phyloP scores from a whole-genome alignment of 139 green algal genomes.

The Micromonas commoda region DNA sequence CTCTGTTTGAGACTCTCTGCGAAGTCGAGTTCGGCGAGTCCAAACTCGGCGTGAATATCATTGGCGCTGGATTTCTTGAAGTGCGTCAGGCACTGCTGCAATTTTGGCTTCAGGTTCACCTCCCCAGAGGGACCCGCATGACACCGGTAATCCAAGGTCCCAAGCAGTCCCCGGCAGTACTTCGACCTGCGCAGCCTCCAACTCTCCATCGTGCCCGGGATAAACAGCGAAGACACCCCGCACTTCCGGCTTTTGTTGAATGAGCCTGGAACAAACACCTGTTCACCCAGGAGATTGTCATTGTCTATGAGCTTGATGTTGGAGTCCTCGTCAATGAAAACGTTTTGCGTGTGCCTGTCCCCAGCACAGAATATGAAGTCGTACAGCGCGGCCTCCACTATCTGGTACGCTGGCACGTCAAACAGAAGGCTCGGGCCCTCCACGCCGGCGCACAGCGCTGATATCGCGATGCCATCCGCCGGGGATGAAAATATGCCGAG shows the following conservation, averaged over 20 bases:
- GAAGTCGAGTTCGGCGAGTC: neutral
- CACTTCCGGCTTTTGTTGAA: neutral
- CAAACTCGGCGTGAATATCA: neutral
- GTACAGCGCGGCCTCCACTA: conserved; percentile 6
- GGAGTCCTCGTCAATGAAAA: conserved; percentile 1
- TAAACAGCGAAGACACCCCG: neutral
- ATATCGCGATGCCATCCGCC: neutral
- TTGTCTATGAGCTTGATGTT: conserved; percentile 16
- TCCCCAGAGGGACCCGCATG: neutral
- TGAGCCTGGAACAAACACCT: neutral
- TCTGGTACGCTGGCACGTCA: neutral
- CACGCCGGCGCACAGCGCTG: neutral
- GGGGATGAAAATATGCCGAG: conserved; percentile 4
- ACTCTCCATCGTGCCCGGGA: neutral
- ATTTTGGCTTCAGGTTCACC: neutral
- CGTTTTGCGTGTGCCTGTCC: conserved; percentile 22
- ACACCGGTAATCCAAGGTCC: conserved; percentile 2
- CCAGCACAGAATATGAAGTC: conserved; percentile 21
- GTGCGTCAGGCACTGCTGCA: neutral
- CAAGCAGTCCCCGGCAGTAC: neutral
- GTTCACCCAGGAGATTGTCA: conserved; percentile 2
- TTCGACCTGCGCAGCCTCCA: neutral
- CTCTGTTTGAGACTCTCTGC: neutral
- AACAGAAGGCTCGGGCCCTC: neutral
- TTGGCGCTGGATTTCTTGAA: neutral